phyloP scores from a whole-genome alignment of 2,329 filamentous ascomycete species.

The Biscogniauxia mediterranea region DNA sequence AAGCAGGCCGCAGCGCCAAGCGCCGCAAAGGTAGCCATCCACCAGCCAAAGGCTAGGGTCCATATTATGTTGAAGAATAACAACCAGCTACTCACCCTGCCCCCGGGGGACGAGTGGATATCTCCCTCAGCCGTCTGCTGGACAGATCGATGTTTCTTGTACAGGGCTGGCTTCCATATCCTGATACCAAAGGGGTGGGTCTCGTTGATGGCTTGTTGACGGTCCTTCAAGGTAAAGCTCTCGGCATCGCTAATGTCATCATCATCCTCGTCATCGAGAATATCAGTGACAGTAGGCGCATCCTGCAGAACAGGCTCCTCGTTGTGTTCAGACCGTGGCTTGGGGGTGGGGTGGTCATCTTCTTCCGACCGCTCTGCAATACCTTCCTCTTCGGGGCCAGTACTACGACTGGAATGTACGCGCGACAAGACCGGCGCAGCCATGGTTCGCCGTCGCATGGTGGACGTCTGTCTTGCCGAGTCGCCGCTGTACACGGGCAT shows the following conservation, averaged over 20 bases:
- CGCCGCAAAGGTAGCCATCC: conserved; percentile 77
- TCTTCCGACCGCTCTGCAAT: conserved; percentile 31
- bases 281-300: conserved; percentile 13
- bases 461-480: conserved; percentile 32
- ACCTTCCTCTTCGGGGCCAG: conserved; percentile 29
- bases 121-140: conserved; percentile 95
- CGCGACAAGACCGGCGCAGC: conserved; percentile 39
- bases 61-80: conserved; percentile 86
- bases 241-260: conserved; percentile 80
- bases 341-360: conserved; percentile 23
- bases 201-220: conserved; percentile 96
- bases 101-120: conserved; percentile 91
- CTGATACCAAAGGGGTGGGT: conserved; percentile 98
- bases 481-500: conserved; percentile 31
- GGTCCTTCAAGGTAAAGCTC: conserved; percentile 95
- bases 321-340: conserved; percentile 32
- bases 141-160: conserved; percentile 96
- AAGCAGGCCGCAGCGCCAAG: conserved; percentile 76
- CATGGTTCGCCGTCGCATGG: conserved; percentile 38
- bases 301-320: conserved; percentile 35
- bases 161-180: conserved; percentile 97
- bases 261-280: conserved; percentile 54
- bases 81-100: conserved; percentile 79
- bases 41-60: conserved; percentile 94
- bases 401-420: conserved; percentile 41